phyloP scores from a whole-genome alignment of 2,329 filamentous ascomycete genomes.

The Aureobasidium sp. region DNA sequence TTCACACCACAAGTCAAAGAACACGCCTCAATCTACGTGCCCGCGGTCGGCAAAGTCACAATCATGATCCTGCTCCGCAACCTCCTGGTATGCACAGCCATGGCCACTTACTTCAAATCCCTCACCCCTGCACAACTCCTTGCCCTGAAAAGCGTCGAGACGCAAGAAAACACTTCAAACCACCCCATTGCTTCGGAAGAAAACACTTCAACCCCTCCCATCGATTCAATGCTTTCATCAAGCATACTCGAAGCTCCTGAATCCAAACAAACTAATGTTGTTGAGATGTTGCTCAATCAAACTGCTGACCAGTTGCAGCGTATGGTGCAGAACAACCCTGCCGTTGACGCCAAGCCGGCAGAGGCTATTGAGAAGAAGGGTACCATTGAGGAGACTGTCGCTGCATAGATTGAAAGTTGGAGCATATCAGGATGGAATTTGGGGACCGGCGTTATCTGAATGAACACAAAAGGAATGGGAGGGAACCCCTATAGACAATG shows the following conservation, averaged over 20 bases:
- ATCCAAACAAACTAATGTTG: neutral
- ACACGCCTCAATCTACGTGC: slow-evolving; percentile 93
- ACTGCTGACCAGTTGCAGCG: slow-evolving; percentile 29
- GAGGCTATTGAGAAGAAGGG: slow-evolving; percentile 18
- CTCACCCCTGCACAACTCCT: neutral
- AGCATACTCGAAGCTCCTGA: neutral
- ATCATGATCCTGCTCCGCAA: slow-evolving; percentile 88
- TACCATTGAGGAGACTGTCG: slow-evolving; percentile 17
- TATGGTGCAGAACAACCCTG: slow-evolving; percentile 38
- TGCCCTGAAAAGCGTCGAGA: neutral
- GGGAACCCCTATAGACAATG: no score
- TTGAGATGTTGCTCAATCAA: neutral
- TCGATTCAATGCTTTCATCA: slow-evolving; percentile 11
- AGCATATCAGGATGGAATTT: neutral
- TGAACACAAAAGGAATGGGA: neutral
- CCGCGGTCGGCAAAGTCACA: slow-evolving; percentile 94
- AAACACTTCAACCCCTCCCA: slow-evolving; percentile 8
- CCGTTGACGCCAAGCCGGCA: slow-evolving; percentile 25
- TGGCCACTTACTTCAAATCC: slow-evolving; percentile 21
- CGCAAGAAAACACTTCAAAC: neutral
- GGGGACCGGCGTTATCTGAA: neutral
- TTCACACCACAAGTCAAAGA: slow-evolving; percentile 87
- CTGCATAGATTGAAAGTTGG: neutral
- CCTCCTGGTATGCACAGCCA: slow-evolving; percentile 57
- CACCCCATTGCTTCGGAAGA: neutral